These are phyloP conservation scores for Talaromyces sp. DNA, from an alignment of 2,329 filamentous ascomycete species.

Conservation along the genomic window DNA sequence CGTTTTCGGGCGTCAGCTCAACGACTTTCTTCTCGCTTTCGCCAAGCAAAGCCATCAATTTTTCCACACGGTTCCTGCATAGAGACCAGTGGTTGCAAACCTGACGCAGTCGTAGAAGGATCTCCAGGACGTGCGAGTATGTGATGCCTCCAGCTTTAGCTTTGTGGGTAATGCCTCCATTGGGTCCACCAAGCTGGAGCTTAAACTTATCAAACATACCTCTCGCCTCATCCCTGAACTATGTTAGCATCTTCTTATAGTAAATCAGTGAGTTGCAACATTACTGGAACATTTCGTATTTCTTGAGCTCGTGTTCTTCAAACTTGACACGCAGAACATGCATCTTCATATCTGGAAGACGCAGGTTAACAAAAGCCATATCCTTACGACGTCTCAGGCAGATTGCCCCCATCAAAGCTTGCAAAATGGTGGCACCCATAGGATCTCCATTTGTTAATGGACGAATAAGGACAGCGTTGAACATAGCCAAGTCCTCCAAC, in stretches of 20 bases:
- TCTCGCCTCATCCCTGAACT: conserved; percentile 65
- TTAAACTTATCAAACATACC: conserved; percentile 64
- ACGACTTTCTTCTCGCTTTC: conserved; percentile 60
- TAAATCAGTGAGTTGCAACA: conserved; percentile 31
- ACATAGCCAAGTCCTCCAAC: conserved; percentile 69
- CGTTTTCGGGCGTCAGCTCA: conserved; percentile 69
- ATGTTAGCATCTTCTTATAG: conserved; percentile 29
- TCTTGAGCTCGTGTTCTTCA: conserved; percentile 68
- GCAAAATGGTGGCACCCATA: conserved; percentile 64
- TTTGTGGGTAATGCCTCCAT: conserved; percentile 46
- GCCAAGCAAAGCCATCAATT: conserved; percentile 69
- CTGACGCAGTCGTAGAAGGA: conserved; percentile 78
- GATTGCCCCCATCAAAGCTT: conserved; percentile 75
- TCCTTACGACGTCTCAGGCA: conserved; percentile 81
- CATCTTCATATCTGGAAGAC: conserved; percentile 73
- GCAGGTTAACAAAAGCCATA: conserved; percentile 82
- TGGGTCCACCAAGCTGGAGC: conserved; percentile 29
- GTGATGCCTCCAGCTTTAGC: conserved; percentile 45
- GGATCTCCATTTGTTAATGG: conserved; percentile 61
- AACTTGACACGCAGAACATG: conserved; percentile 75
- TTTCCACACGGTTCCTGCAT: conserved; percentile 69
- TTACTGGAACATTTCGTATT: conserved; percentile 72
- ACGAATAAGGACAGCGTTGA: conserved; percentile 69
- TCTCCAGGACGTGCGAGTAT: conserved; percentile 76
- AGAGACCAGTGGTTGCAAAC: conserved; percentile 88